phyloP scores from a whole-genome alignment of 2,329 filamentous ascomycete species.

The Colletotrichum sp. region DNA sequence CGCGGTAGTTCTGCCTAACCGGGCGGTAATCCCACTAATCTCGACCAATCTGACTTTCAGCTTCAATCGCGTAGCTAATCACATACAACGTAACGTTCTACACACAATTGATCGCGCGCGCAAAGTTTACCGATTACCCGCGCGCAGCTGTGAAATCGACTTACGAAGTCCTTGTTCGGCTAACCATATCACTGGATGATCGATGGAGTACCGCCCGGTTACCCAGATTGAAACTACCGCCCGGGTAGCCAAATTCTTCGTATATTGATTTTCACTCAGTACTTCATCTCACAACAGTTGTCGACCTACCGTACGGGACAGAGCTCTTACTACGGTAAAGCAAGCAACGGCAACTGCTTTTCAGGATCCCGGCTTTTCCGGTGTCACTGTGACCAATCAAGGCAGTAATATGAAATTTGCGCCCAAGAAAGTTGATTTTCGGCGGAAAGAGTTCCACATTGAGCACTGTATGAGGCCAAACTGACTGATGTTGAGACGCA shows the following conservation, averaged over 20 bases:
- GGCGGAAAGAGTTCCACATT: neutral
- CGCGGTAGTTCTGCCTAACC: neutral
- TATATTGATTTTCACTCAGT: neutral
- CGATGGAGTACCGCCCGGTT: neutral
- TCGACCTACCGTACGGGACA: neutral
- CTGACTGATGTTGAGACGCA: neutral
- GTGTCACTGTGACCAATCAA: neutral
- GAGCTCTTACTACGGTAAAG: neutral
- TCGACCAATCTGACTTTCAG: neutral
- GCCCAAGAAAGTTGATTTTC: neutral
- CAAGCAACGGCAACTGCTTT: neutral
- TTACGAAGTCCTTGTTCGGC: neutral
- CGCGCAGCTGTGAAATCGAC: neutral
- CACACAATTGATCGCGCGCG: neutral
- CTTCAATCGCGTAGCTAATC: neutral
- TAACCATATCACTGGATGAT: neutral
- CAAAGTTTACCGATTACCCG: neutral
- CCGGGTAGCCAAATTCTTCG: neutral
- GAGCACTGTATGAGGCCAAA: neutral
- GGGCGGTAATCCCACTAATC: neutral
- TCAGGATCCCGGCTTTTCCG: neutral
- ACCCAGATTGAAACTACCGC: too few relatives aligned
- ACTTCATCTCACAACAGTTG: too few relatives aligned
- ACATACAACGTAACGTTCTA: neutral
- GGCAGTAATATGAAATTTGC: neutral